These are phyloP conservation scores for Coniochaeta sp. DNA, from an alignment of 2,329 filamentous ascomycete species.

Conservation along the genomic window DNA sequence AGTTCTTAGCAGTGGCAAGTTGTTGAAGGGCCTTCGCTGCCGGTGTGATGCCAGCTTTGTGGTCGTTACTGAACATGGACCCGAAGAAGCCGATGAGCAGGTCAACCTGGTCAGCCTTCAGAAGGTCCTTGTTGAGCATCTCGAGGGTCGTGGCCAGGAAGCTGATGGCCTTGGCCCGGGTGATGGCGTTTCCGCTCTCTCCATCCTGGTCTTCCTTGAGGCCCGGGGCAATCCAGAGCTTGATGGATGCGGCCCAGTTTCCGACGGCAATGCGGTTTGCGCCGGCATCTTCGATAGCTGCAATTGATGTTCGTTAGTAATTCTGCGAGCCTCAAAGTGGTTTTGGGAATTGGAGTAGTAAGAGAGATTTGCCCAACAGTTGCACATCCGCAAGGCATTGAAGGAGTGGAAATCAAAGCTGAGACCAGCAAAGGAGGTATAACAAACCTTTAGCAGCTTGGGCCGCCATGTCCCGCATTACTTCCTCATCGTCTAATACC, in stretches of 20 bases:
- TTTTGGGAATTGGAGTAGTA: no score
- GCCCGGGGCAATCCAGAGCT: constrained; percentile 20
- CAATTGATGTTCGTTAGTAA: background rate
- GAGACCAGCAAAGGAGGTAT: background rate
- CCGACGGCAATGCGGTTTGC: background rate
- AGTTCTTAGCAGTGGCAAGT: constrained; percentile 37
- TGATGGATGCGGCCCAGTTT: constrained; percentile 19
- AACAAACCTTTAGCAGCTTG: constrained; percentile 35
- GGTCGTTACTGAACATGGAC: constrained; percentile 51
- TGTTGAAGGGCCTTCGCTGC: constrained; percentile 45
- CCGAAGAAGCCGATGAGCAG: constrained; percentile 44
- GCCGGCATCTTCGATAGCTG: background rate
- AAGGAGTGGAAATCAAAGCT: background rate
- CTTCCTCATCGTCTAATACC: constrained; percentile 39
- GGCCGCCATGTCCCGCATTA: constrained; percentile 31
- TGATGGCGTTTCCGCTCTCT: constrained; percentile 43
- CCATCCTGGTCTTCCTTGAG: constrained; percentile 19
- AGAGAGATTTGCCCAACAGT: background rate
- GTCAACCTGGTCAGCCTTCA: constrained; percentile 41
- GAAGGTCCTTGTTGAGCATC: constrained; percentile 33
- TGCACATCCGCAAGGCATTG: background rate
- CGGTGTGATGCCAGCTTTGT: constrained; percentile 50
- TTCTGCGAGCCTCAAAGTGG: no score
- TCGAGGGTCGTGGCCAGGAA: constrained; percentile 49
- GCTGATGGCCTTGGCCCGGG: constrained; percentile 48